phyloP scores from a whole-genome alignment of 305 asterid species.

The Fraxinus platypoda region DNA sequence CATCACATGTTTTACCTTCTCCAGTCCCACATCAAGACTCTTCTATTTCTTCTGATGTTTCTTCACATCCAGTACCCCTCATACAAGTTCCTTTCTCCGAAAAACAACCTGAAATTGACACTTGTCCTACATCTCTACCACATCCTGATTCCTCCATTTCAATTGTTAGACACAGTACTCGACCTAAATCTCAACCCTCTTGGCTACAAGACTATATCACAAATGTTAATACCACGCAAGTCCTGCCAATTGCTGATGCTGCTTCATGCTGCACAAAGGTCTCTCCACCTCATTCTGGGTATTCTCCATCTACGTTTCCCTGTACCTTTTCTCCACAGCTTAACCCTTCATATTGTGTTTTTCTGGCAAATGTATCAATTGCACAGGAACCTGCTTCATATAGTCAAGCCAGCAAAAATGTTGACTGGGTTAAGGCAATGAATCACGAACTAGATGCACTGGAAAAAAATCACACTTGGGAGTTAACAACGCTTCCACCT shows the following conservation, averaged over 20 bases:
- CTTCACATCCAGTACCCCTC: too few species aligned
- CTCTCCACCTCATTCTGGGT: background rate
- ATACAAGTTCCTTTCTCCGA: too few species aligned
- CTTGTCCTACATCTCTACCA: too few species aligned
- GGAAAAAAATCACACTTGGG: background rate
- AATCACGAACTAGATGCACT: background rate
- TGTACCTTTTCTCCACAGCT: background rate
- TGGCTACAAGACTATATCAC: background rate
- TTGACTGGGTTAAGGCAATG: background rate
- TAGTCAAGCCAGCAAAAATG: background rate
- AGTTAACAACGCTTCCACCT: background rate
- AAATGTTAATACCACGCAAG: background rate
- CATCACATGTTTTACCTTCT: too few species aligned
- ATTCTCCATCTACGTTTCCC: background rate
- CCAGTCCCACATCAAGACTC: too few species aligned
- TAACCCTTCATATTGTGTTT: background rate
- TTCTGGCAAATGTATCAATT: background rate
- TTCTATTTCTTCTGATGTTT: too few species aligned
- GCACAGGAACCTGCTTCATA: background rate
- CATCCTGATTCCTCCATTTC: too few species aligned
- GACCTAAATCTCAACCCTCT: too few species aligned
- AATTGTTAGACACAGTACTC: too few species aligned
- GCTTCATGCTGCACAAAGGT: background rate
- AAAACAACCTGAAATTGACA: too few species aligned
- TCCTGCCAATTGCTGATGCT: background rate